Evolutionary conservation across 2,329 filamentous ascomycete genomes (phyloP), one percentile per base, ranked within the genome.

Genomic region (Microcera coccophila): DNA sequence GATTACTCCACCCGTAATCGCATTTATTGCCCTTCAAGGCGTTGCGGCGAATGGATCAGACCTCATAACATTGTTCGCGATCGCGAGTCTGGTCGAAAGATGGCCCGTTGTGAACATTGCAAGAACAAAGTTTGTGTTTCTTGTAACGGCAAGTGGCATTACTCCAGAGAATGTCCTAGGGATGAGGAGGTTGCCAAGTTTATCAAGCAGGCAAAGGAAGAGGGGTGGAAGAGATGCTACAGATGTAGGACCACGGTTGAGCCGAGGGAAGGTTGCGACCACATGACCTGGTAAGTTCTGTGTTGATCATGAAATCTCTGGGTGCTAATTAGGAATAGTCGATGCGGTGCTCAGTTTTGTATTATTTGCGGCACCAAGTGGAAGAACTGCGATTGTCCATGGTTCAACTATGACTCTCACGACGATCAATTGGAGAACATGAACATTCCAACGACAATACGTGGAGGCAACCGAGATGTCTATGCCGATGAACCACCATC

Each of bases 321-420:
- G 18, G 20, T 44, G 19, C 51, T 61, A 39, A 55, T 33, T 12
- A 7, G 21, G 53, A 44, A 36, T 41, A 82, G 84, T 62, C 85
- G 82, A 42, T 95, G 90, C 59, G 84, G 79, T 41, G 87, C 87
- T 20, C 79, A 94, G 55, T 94, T 94, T 59, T 95, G 90, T 67
- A 90, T 93, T 79, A 76, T 87, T 19, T 95, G 90, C 60, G 89
- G 86, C 17, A 62, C 72, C 22, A 85, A 85, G 55, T 94, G 89
- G 88, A 91, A 88, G 67, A 82, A 75, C 1, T 95, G 89, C 59
- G 81, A 86, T 40, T 95, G 89, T 53, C 84, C 86, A 0, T 87
- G 82, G 81, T 90, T 90, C 70, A 86, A 82, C 60, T 79, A 82
- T 55, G 74, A 79, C 19, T 51, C 62, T 3, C 61, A 69, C 4